These are phyloP conservation scores for Maudiozyma saulgeensis DNA, from an alignment of 805 yeast species.

Conservation along the genomic window DNA sequence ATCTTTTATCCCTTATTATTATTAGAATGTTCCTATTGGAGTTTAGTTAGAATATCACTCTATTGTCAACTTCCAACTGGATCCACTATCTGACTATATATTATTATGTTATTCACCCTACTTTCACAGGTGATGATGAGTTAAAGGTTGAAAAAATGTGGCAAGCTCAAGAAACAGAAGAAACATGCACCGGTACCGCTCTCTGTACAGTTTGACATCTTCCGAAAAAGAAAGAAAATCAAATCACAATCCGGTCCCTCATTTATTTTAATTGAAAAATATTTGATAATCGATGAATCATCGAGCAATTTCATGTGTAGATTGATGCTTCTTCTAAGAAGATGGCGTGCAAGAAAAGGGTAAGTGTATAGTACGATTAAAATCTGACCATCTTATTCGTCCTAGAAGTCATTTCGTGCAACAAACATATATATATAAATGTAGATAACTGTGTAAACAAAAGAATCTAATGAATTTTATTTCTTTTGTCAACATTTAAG, in stretches of 20 bases:
- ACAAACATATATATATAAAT: no score
- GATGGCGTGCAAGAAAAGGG: background rate
- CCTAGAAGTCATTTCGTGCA: no score
- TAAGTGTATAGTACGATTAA: background rate
- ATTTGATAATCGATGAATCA: background rate
- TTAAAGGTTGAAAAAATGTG: background rate
- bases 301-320: background rate
- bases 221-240: background rate
- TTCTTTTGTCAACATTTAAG: no score
- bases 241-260: no score
- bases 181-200: background rate
- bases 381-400: no score
- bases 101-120: background rate
- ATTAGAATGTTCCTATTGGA: no score
- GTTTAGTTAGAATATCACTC: no score
- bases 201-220: background rate
- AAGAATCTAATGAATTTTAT: no score
- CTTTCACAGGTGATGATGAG: background rate
- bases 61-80: no score
- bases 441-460: no score
- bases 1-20: no score
- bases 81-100: no score
- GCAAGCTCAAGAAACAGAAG: background rate
- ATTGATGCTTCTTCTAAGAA: background rate
- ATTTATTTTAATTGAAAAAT: background rate